Base-by-base conservation (phyloP, 805 yeast genomes). In the Candida parachauliodes region DNA sequence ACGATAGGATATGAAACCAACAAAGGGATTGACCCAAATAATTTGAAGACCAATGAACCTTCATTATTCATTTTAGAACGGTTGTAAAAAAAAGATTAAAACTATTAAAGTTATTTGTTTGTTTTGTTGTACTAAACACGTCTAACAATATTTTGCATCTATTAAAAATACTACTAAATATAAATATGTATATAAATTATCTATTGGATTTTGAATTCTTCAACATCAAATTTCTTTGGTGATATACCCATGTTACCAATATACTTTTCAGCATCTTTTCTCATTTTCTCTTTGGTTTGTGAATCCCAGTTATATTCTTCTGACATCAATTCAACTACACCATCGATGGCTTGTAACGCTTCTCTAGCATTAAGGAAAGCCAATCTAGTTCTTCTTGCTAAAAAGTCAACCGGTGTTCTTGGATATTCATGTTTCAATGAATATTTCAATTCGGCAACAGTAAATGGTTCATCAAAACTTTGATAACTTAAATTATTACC, bases 341-440 rank as follows among this genome's bases (percentile, higher is more conserved):
- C 83, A 45, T 88, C 94, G 40, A 89, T 80, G 11, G 94, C 84
- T 36, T 67, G 71, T 46, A 80, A 65, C 10, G 97, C 96, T 47
- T 83, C 88, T 59, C 79, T 79, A 28, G 93, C 86, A 65, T 89
- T 89, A 57, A 89, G 72, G 70, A 88, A 91, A 2, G 96, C 95
- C 58, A 87, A 79, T 65, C 98, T 80, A 37, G 91, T 81, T 73
- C 98, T 83, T 72, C 97, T 83, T 40, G 95, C 87, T 48, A 89
- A 71, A 72, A 89, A 88, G 62, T 89, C 98, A 40, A 82, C 68
- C 32, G 96, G 94, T 9, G 89, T 84, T 66, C 94, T 76, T 29
- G 87, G 79, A 60, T 88, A 87, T 68, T 89, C 98, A 63, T 86
- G 76, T 44, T 77, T 68, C 50, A 88, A 71, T 9, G 88, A 81